phyloP scores from a whole-genome alignment of 768 basidiomycete genomes.

The Epithele typhae region DNA sequence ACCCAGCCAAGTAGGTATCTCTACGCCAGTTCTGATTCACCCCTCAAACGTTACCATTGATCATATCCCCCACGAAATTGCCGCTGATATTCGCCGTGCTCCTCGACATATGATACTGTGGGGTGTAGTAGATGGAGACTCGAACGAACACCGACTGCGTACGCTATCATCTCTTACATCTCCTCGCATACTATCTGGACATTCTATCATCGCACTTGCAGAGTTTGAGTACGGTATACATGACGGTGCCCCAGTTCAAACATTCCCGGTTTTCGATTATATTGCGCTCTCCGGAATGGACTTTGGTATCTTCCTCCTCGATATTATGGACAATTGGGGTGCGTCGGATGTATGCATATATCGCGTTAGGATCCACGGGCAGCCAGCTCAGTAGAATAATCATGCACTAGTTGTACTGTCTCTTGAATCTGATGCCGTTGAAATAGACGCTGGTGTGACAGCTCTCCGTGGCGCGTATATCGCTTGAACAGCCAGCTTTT shows the following conservation, averaged over 20 bases:
- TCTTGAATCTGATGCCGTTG: too few species aligned
- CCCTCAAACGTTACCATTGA: constrained; percentile 1
- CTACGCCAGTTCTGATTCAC: neutral
- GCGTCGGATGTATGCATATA: neutral
- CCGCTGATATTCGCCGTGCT: neutral
- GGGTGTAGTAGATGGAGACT: neutral
- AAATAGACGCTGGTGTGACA: too few species aligned
- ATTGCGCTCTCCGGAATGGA: neutral
- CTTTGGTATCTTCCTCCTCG: constrained; percentile 1
- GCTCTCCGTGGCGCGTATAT: too few species aligned
- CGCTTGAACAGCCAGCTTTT: too few species aligned
- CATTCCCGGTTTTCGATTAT: neutral
- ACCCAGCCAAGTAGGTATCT: neutral
- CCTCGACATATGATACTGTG: constrained; percentile 1
- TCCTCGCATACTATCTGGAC: neutral
- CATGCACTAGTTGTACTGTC: too few species aligned
- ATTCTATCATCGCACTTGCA: neutral
- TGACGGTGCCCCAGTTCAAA: neutral
- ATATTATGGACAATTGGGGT: constrained; percentile 1
- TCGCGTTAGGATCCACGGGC: constrained; percentile 1
- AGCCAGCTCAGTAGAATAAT: too few species aligned
- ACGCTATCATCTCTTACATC: neutral
- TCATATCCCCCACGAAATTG: neutral
- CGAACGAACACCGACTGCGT: neutral
- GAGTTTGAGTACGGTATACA: constrained; percentile 1